Percentiles rank a stretch among this genome's conserved stretches.
Evolutionary conservation across 2,329 filamentous ascomycete genomes (phyloP).

Genomic region (Ascomycota sp.): DNA sequence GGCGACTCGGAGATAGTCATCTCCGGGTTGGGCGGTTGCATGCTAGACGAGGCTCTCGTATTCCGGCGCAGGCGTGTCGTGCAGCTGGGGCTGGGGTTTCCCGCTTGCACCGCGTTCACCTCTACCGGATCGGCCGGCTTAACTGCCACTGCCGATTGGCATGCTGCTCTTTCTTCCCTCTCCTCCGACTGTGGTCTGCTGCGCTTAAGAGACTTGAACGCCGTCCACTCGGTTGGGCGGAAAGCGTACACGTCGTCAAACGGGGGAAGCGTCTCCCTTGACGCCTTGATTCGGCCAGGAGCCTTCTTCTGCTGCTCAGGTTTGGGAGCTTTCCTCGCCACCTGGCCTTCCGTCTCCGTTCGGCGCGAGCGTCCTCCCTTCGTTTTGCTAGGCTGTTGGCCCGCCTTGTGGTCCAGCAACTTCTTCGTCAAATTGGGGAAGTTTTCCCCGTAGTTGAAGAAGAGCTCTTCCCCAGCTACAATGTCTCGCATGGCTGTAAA

Average conservation of each 20-base stretch:
- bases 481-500: slow-evolving; percentile 48
- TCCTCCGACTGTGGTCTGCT: slow-evolving; percentile 5
- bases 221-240: not conserved
- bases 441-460: slow-evolving; percentile 59
- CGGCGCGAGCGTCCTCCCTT: slow-evolving; percentile 5
- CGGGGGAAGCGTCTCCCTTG: no score
- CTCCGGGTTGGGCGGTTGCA: slow-evolving; percentile 1
- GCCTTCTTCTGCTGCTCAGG: slow-evolving; percentile 2
- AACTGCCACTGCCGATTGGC: no score
- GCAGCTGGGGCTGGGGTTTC: no score
- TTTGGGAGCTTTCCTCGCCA: slow-evolving; percentile 7
- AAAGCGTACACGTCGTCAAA: slow-evolving; percentile 4
- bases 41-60: slow-evolving; percentile 3
- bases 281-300: not conserved
- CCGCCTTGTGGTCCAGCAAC: slow-evolving; percentile 16
- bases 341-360: slow-evolving; percentile 3
- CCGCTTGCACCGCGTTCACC: no score
- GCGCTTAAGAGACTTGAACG: slow-evolving; percentile 7
- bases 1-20: slow-evolving; percentile 5
- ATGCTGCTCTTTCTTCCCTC: no score
- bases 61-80: slow-evolving; percentile 8
- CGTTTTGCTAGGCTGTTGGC: slow-evolving; percentile 9
- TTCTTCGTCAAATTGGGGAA: slow-evolving; percentile 36
- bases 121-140: no score
- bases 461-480: slow-evolving; percentile 49